Base-by-base conservation (phyloP, 768 basidiomycete genomes). In the Cyclocybe aegerita region DNA sequence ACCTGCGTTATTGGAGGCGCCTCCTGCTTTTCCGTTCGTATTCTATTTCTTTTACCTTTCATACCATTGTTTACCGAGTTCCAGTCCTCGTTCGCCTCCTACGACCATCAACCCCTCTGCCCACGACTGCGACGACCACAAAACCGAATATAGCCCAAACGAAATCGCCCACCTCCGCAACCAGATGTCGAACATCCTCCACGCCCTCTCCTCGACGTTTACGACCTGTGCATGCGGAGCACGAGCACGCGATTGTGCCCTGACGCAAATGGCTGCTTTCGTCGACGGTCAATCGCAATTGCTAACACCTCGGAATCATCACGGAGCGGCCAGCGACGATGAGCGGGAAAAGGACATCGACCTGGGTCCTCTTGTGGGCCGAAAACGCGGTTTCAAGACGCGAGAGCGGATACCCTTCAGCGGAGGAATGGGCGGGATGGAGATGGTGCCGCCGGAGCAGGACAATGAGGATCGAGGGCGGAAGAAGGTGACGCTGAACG, bases 191-290 rank as follows among this genome's bases (percentile, higher is more conserved):
- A 81, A 83, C 16, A 83, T 89, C 61, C 75, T 89, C 0, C 85
- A 88, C 47, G 76, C 85, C 5, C 76, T 90, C 47, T 73, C 80
- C 7, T 83, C 83, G 12, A 87, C 84, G 0, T 90, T 89, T 59
- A 83, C 84, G 3, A 84, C 85, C 1, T 90, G 88, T 47, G 88
- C 88, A 0, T 90, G 88, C 55, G 88, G 88, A 5, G 71, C 78
- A 8, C 72, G 72, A 4, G 75, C 83, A 4, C 73, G 71, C 31
- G 81, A 86, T 46, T 90, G 88, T 57, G 85, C 81, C 2, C 63
- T 86, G 17, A 72, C 69, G 9, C 75, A 79, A n/a, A 85, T 88
- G 79, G 79, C 79, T 10, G 72, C 72, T n/a, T 83, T 88, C 54
- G 83, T 87, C 31, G 65, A 71, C 37, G 32, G 58, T 56, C 12